Evolutionary conservation across 2,329 filamentous ascomycete genomes (phyloP), one percentile per base, ranked within the genome.

Genomic region (Aspergillus hiratsukae): DNA sequence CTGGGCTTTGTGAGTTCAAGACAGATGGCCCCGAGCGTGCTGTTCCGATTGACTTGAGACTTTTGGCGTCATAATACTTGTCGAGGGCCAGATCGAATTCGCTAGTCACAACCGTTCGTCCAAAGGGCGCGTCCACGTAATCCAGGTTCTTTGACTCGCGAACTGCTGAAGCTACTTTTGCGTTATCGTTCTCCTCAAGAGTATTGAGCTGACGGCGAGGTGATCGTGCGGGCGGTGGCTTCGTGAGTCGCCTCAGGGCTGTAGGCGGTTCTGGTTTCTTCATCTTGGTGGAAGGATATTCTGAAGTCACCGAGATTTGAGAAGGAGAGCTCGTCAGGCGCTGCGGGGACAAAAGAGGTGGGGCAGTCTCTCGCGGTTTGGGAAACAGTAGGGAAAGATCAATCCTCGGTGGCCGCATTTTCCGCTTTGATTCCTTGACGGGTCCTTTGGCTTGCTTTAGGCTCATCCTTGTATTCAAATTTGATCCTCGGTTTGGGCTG

Each of bases 361-460:
- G 61, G 4, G 64, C 53, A 10, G 60, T 58, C 43, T 68, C 64
- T 43, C 69, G 68, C 2, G 75, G 74, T 58, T 72, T 76, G 6
- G 75, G 75, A 56, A 76, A 77, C 17, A 77, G 63, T 17, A 73
- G 65, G 31, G 75, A 77, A 21, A 77, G 66, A 51, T 77, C 75
- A 58, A 77, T 73, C 55, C 71, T 66, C 10, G 70, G 68, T 37
- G 75, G 73, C 14, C 73, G 70, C 51, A 69, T 64, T 59, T 74
- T 76, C 37, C 69, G 64, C 56, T 73, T 74, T n/a, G 67, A 69
- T n/a, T 72, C 68, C 55, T 70, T 72, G 25, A 64, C 61, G 8
- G 60, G 46, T 49, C 55, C 63, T 53, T 60, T 67, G n/a, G 61
- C 51, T 55, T 63, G 62, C 43, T 61, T 64, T 29, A 61, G 65